These are phyloP conservation scores for Paratinospora sagittata DNA, from an alignment of 164 flowering plant genomes.

Conservation along the genomic window DNA sequence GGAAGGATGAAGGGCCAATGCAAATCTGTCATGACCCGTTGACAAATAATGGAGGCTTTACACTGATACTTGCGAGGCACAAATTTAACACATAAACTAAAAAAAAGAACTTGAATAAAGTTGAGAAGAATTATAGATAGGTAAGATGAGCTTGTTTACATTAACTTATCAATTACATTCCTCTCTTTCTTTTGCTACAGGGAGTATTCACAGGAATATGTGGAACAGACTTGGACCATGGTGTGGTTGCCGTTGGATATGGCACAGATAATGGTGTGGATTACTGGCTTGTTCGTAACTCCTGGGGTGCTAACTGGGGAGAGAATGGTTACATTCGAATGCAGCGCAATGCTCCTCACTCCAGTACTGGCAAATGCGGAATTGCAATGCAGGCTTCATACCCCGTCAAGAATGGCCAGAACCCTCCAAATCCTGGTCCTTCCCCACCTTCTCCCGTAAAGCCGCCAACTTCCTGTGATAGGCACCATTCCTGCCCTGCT, in stretches of 20 bases:
- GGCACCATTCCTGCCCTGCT: slow-evolving; percentile 52
- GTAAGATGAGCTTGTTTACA: background rate
- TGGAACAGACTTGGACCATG: slow-evolving; percentile 82
- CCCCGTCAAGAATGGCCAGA: slow-evolving; percentile 64
- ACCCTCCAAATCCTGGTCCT: slow-evolving; percentile 93
- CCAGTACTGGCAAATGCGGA: slow-evolving; percentile 64
- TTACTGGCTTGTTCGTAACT: slow-evolving; percentile 89
- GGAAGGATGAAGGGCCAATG: too few species aligned
- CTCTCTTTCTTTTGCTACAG: slow-evolving; percentile 27
- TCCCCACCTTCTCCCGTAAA: slow-evolving; percentile 70
- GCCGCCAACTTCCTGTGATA: slow-evolving; percentile 62
- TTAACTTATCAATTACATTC: background rate
- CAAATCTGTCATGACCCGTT: too few species aligned
- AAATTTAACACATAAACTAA: too few species aligned
- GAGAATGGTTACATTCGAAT: slow-evolving; percentile 69
- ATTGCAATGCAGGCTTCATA: slow-evolving; percentile 83
- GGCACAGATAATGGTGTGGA: slow-evolving; percentile 72
- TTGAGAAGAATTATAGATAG: too few species aligned
- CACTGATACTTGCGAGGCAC: too few species aligned
- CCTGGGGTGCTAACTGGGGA: slow-evolving; percentile 93
- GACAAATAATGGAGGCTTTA: too few species aligned
- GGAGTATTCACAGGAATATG: slow-evolving; percentile 79
- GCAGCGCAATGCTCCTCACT: slow-evolving; percentile 51
- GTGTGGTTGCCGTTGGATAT: slow-evolving; percentile 85
- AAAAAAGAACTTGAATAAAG: too few species aligned